phyloP scores from a whole-genome alignment of 805 yeast genomes.

The Saturnispora dispora region DNA sequence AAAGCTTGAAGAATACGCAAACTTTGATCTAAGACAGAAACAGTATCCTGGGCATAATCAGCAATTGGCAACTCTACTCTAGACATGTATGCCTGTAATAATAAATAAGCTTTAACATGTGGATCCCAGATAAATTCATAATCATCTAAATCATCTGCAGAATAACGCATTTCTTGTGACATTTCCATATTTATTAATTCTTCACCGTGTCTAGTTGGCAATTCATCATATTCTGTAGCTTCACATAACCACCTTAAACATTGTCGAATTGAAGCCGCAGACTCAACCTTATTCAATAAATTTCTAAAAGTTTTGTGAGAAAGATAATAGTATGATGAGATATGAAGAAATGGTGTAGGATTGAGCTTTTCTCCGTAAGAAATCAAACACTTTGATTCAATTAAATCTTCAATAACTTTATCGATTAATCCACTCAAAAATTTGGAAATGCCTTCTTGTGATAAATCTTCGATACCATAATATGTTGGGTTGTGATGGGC shows the following conservation, averaged over 20 bases:
- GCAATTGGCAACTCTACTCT: constrained; percentile 82
- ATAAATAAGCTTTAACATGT: constrained; percentile 66
- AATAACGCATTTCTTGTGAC: constrained; percentile 63
- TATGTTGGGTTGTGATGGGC: constrained; percentile 72
- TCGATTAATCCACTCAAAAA: constrained; percentile 63
- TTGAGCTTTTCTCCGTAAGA: constrained; percentile 39
- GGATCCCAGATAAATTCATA: constrained; percentile 75
- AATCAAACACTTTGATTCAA: constrained; percentile 62
- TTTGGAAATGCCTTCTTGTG: constrained; percentile 46
- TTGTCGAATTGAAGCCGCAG: constrained; percentile 43
- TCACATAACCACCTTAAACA: constrained; percentile 54
- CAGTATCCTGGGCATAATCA: constrained; percentile 89
- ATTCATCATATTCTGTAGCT: constrained; percentile 72
- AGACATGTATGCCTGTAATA: constrained; percentile 64
- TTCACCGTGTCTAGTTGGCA: constrained; percentile 89
- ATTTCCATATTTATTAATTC: constrained; percentile 78
- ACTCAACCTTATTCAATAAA: constrained; percentile 44
- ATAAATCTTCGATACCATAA: constrained; percentile 59
- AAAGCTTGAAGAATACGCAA: constrained; percentile 89
- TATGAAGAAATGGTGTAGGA: constrained; percentile 75
- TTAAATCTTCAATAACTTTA: constrained; percentile 52
- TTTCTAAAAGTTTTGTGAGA: constrained; percentile 82
- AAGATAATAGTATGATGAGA: constrained; percentile 85
- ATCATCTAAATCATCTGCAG: constrained; percentile 46
- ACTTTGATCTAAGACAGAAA: constrained; percentile 88